A percentile compares a stretch with the other conserved stretches of the same genome.
Conservation (phyloP, 2,329 filamentous ascomycete genomes). For the Colletotrichum endophyticum region DNA sequence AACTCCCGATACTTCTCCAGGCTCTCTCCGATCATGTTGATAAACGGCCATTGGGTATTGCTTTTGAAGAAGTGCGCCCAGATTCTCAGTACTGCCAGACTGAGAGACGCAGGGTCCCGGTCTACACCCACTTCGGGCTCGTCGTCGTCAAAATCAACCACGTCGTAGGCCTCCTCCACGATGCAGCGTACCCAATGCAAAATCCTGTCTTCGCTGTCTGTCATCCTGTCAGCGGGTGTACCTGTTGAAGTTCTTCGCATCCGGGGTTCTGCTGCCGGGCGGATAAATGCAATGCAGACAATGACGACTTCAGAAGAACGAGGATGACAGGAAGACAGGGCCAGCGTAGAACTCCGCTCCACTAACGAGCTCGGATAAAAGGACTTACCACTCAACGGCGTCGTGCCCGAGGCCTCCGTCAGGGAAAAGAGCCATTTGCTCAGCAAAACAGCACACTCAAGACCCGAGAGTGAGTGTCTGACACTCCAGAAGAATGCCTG, state of each 20-base stretch:
- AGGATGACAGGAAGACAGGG: not conserved
- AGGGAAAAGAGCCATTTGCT: conserved; percentile 51
- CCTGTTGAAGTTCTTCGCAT: fast-evolving
- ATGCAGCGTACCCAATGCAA: conserved; percentile 51
- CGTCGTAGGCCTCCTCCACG: conserved; percentile 45
- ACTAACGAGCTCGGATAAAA: not conserved
- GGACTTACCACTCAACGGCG: conserved; percentile 31
- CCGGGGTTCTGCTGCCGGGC: fast-evolving
- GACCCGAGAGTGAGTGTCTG: conserved; percentile 57
- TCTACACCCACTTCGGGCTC: conserved; percentile 25
- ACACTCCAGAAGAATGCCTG: conserved; percentile 64
- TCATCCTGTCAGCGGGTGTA: not conserved
- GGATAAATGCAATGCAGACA: not conserved
- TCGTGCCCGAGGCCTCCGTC: conserved; percentile 17
- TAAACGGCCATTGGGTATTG: conserved; percentile 53
- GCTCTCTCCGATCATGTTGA: conserved; percentile 47
- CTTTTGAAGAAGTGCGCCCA: conserved; percentile 52
- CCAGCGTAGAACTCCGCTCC: not conserved
- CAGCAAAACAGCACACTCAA: conserved; percentile 59
- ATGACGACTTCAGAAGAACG: not conserved
- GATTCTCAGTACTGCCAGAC: conserved; percentile 45
- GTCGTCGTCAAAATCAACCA: conserved; percentile 43
- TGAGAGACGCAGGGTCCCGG: conserved; percentile 32
- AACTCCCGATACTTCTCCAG: conserved; percentile 39
- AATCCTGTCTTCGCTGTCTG: conserved; percentile 47